Conservation (phyloP, 2,329 filamentous ascomycete species). For the Seiridium cupressi region DNA sequence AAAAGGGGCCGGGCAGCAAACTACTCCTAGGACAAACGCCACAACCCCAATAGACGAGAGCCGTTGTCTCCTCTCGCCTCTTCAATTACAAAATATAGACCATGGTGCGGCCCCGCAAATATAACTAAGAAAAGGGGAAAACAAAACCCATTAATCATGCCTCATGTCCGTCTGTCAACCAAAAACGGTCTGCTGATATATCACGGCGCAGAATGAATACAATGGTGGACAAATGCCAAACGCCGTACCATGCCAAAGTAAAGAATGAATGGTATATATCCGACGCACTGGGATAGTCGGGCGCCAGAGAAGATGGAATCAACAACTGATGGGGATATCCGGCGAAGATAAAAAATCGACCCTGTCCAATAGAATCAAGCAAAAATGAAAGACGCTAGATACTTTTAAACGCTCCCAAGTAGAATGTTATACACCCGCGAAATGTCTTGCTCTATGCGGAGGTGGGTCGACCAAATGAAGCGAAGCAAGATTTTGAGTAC, state of each 20-base stretch:
- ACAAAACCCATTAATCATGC: conserved; percentile 23
- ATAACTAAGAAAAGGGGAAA: not conserved
- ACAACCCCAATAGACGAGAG: too few relatives aligned
- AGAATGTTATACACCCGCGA: conserved; percentile 20
- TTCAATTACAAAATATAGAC: conserved; percentile 15
- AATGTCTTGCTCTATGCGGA: not conserved
- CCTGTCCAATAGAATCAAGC: not conserved
- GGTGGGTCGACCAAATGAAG: not conserved
- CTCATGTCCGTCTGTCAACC: conserved; percentile 22
- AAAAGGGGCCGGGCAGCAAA: too few relatives aligned
- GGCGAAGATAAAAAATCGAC: not conserved
- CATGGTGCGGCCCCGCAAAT: not conserved
- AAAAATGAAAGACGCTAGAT: conserved; percentile 1
- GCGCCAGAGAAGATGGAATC: not conserved
- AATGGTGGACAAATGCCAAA: conserved; percentile 2
- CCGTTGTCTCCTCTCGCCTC: conserved; percentile 7
- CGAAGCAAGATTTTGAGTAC: not conserved
- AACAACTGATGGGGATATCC: conserved; percentile 8
- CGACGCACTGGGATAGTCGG: not conserved
- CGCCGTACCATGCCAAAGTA: conserved; percentile 5
- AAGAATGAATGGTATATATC: conserved; percentile 1
- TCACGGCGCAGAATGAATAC: not conserved
- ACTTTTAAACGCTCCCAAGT: conserved; percentile 10
- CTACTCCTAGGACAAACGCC: too few relatives aligned
- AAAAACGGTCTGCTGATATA: conserved; percentile 8